Conservation (phyloP, 2,329 filamentous ascomycete species). For the Sclerotinia glacialis region DNA sequence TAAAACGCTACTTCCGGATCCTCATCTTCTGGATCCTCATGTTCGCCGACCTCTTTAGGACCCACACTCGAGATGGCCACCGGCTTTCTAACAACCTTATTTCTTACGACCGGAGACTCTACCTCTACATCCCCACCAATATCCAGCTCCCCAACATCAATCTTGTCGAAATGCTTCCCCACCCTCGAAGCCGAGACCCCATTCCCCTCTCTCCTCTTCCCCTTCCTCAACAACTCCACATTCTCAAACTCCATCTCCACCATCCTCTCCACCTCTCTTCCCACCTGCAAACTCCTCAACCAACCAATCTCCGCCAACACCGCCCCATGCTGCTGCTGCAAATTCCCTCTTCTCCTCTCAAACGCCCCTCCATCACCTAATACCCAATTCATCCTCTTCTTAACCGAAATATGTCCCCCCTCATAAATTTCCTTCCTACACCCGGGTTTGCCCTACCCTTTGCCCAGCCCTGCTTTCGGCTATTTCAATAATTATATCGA, state of each 20-base stretch:
- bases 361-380: conserved; percentile 17
- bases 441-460: too few relatives aligned
- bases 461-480: too few relatives aligned
- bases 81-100: background rate
- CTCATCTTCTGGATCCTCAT: conserved; percentile 15
- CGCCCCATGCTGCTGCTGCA: conserved; percentile 19
- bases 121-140: background rate
- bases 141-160: background rate
- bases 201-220: background rate
- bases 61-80: background rate
- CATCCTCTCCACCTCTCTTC: background rate
- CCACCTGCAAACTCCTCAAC: conserved; percentile 3
- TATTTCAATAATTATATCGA: too few relatives aligned
- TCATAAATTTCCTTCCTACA: conserved; percentile 8
- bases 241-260: conserved; percentile 8
- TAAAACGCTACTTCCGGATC: conserved; percentile 15
- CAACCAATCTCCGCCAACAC: conserved; percentile 15
- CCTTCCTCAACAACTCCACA: background rate
- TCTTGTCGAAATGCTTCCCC: background rate
- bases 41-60: background rate
- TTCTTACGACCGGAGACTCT: background rate
- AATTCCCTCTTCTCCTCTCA: conserved; percentile 5
- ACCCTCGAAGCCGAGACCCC: background rate
- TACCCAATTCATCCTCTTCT: conserved; percentile 13
- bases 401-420: background rate